phyloP scores from a whole-genome alignment of 129 eudicot genomes.

The Flaveria sonorensis region DNA sequence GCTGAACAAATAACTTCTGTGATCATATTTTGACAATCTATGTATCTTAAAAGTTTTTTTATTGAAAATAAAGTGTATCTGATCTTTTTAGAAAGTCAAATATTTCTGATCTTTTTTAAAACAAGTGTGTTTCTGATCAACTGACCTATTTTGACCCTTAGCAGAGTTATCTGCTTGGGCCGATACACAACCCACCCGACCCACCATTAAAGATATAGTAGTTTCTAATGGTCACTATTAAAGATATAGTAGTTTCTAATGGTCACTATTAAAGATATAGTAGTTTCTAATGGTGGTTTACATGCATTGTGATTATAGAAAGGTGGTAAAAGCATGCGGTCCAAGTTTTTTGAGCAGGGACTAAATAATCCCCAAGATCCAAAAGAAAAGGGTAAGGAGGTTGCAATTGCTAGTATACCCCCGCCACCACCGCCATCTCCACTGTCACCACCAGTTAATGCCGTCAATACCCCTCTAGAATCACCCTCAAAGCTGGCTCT shows the following conservation, averaged over 20 bases:
- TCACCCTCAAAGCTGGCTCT: slow-evolving; percentile 46
- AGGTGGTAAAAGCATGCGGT: slow-evolving; percentile 50
- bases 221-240: background rate
- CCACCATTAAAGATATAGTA: too few relatives aligned
- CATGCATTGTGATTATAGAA: slow-evolving; percentile 46
- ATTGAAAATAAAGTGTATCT: too few relatives aligned
- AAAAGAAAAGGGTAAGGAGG: slow-evolving; percentile 60
- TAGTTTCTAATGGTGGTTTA: slow-evolving; percentile 9
- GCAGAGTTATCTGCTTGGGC: too few relatives aligned
- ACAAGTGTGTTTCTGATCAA: too few relatives aligned
- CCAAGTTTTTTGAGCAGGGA: slow-evolving; percentile 84
- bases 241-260: too few relatives aligned
- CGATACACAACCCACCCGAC: too few relatives aligned
- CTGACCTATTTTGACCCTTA: too few relatives aligned
- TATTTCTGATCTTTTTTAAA: too few relatives aligned
- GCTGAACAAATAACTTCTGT: background rate
- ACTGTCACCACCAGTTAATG: slow-evolving; percentile 57
- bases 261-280: background rate
- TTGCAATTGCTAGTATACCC: slow-evolving; percentile 57
- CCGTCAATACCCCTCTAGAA: slow-evolving; percentile 36
- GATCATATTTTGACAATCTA: background rate
- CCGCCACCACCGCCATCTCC: slow-evolving; percentile 92
- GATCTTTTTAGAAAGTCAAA: too few relatives aligned
- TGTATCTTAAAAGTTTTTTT: too few relatives aligned
- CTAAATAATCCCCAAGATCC: slow-evolving; percentile 48